Evolutionary conservation across 1,284 basidiomycete genomes (phyloP).

Genomic region (Hypsizygus ulmarius): DNA sequence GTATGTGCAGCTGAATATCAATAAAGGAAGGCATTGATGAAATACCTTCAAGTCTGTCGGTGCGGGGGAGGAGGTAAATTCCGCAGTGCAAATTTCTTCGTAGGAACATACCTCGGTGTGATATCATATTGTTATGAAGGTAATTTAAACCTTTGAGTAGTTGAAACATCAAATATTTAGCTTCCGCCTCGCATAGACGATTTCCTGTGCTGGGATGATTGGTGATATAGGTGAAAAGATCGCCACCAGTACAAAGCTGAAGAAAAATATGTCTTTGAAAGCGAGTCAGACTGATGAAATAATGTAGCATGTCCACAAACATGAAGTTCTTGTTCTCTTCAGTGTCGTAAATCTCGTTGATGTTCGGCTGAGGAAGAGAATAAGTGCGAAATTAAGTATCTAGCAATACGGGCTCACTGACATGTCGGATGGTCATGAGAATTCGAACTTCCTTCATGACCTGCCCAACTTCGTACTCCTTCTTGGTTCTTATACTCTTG

Average conservation of each 20-base stretch:
- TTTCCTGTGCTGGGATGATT: conserved; percentile 48
- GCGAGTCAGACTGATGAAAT: neutral
- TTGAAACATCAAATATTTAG: conserved; percentile 83
- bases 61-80: neutral
- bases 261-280: conserved; percentile 67
- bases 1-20: neutral
- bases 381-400: neutral
- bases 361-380: conserved; percentile 60
- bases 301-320: conserved; percentile 31
- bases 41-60: conserved; percentile 69
- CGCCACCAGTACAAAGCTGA: conserved; percentile 72
- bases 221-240: conserved; percentile 78
- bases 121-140: conserved; percentile 71
- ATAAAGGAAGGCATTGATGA: neutral
- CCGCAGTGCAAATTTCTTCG: neutral
- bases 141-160: conserved; percentile 71
- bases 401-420: conserved; percentile 30
- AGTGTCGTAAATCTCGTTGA: conserved; percentile 74
- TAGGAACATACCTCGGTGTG: conserved; percentile 69
- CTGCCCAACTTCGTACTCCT: conserved; percentile 52
- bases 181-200: conserved; percentile 72
- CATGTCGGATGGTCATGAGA: conserved; percentile 67
- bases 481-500: conserved; percentile 70
- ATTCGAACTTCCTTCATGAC: conserved; percentile 78
- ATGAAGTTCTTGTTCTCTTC: conserved; percentile 61